Conservation (phyloP, 1,284 basidiomycete species). For the Papiliotrema flavescens region DNA sequence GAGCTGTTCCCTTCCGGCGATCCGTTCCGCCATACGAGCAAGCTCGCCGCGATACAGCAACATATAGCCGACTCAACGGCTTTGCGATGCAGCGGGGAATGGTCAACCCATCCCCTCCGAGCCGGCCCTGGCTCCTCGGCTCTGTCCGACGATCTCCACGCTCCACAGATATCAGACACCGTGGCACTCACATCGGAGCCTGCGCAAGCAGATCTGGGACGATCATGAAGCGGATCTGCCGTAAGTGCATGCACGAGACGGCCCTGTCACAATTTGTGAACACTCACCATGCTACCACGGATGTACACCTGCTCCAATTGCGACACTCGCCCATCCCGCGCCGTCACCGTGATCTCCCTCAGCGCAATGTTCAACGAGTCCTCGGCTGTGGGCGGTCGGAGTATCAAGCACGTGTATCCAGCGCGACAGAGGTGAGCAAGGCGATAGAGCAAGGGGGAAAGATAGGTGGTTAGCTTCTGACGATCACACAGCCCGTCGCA, state of each 20-base stretch:
- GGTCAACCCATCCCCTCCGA: no score
- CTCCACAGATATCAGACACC: no score
- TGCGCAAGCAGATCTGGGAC: constrained; percentile 99
- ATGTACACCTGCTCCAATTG: constrained; percentile 99
- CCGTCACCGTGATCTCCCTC: constrained; percentile 96
- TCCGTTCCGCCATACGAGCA: no score
- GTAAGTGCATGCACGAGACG: background rate
- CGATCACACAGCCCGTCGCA: constrained; percentile 2
- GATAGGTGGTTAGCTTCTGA: constrained; percentile 3
- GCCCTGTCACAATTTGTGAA: background rate
- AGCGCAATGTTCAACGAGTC: constrained; percentile 97
- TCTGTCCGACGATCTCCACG: no score
- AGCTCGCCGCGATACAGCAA: no score
- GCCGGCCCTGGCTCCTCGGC: no score
- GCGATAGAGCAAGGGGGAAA: background rate
- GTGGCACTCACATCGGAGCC: constrained; percentile 82
- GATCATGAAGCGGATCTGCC: constrained; percentile 84
- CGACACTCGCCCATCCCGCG: constrained; percentile 96
- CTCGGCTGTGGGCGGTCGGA: constrained; percentile 75
- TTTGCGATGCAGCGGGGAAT: no score
- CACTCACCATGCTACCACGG: constrained; percentile 78
- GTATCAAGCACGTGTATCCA: constrained; percentile 14
- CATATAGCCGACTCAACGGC: no score
- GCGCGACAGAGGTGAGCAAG: background rate
- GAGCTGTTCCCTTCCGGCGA: no score